Evolutionary conservation across 306 rosid genomes (phyloP).

Genomic region (Fragaria ananassa): DNA sequence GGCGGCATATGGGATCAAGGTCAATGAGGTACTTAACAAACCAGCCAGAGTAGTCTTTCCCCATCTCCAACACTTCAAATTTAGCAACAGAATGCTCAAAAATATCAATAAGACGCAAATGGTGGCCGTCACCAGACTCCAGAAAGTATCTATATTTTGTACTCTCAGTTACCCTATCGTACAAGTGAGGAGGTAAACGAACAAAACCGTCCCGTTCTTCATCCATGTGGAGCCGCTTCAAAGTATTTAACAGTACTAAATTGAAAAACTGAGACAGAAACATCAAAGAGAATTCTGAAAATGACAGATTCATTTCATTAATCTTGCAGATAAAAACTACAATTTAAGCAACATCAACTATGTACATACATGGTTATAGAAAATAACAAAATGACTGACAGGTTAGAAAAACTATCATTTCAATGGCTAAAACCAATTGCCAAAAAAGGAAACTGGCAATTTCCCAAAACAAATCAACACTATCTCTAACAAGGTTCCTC

Average conservation of each 20-base stretch:
- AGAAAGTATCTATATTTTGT: background rate
- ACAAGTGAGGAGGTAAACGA: background rate
- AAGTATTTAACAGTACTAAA: background rate
- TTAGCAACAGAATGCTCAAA: background rate
- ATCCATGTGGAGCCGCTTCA: background rate
- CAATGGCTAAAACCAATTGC: background rate
- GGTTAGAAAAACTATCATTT: background rate
- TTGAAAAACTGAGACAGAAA: background rate
- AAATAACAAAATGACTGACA: slow-evolving; percentile 8
- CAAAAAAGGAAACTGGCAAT: background rate
- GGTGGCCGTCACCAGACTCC: background rate
- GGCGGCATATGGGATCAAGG: background rate
- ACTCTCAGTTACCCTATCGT: background rate
- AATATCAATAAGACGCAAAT: background rate
- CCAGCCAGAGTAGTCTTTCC: background rate
- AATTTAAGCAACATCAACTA: background rate
- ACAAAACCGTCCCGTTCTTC: background rate
- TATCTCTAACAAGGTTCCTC: slow-evolving; percentile 19
- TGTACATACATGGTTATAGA: slow-evolving; percentile 1
- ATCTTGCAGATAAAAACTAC: background rate
- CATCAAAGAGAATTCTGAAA: background rate
- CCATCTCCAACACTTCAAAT: background rate
- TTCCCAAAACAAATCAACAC: slow-evolving; percentile 12
- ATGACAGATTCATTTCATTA: background rate
- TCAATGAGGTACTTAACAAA: background rate